Evolutionary conservation across 208 protist genomes (phyloP), one percentile per base, ranked within the genome.

Genomic region (Vickermania ingenoplastis): DNA sequence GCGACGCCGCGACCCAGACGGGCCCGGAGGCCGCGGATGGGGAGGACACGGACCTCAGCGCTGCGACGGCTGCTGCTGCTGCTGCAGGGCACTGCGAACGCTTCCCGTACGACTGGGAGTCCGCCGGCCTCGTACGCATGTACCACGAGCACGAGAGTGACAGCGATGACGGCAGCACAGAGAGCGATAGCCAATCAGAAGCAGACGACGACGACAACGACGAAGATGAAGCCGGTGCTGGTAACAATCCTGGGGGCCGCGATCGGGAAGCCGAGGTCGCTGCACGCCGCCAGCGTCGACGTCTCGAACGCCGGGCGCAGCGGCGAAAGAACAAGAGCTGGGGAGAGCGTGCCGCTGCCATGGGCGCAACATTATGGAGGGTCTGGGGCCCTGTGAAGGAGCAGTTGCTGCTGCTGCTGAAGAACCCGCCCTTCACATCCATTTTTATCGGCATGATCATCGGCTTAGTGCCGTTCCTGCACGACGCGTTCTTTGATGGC

Each of bases 1-100:
- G 72, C 60, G 77, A 87, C 63, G 81, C 73, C 31, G 63, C 67
- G 31, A 92, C 85, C 57, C 85, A 89, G 71, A 89, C 81, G 1
- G 79, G 67, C 2, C 29, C n/a, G n/a, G 30, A 26, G 11, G 49
- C n/a, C 26, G 14, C 3, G 30, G 25, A 36, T 49, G 25, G 17
- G 28, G 2, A 26, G 51, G n/a, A 60, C 36, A 31, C 29, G 3
- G n/a, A 24, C 3, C 24, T 51, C 5, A 27, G 30, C 58, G 23
- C n/a, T 2, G 23, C 31, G 21, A 25, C 36, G 23, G 53, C 53
- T 0, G 25, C 45, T 7, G 57, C 26, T 2, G 41, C 5, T 2
- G 41, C 1, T 26, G 11, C 27, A 30, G 2, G 3, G n/a, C 0
- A 29, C 26, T 23, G 36, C 36, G 17, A 17, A 17, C 36, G 17